Conservation (phyloP, 1,284 basidiomycete species). For the Ceratobasidium sp. region DNA sequence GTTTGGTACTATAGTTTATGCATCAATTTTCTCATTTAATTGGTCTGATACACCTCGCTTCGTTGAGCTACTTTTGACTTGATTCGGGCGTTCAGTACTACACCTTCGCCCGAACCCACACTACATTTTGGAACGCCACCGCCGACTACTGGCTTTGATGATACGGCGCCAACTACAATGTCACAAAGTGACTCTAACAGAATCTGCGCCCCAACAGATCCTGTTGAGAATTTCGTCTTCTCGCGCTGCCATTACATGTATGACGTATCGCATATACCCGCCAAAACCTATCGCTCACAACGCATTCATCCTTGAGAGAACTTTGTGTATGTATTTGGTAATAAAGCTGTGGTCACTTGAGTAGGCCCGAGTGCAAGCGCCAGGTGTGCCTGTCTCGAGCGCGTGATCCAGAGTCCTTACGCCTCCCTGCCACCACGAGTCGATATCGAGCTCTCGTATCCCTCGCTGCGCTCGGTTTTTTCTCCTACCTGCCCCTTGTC, state of each 20-base stretch:
- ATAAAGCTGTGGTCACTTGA: conserved; percentile 6
- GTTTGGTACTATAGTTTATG: no score
- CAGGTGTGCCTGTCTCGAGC: no score
- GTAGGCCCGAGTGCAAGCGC: no score
- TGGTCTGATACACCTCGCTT: no score
- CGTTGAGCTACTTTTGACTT: conserved; percentile 70
- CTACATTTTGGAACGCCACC: conserved; percentile 37
- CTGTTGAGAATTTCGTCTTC: background rate
- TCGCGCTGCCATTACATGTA: conserved; percentile 10
- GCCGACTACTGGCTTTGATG: background rate
- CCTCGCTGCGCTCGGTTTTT: no score
- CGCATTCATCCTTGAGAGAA: background rate
- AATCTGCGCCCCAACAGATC: background rate
- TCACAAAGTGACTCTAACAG: background rate
- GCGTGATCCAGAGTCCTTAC: no score
- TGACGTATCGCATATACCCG: conserved; percentile 25
- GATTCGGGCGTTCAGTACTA: conserved; percentile 41
- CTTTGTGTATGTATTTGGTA: conserved; percentile 18
- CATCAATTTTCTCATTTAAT: no score
- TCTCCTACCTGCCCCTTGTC: no score
- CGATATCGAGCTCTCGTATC: no score
- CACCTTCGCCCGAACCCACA: conserved; percentile 41
- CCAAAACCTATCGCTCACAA: background rate
- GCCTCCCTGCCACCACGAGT: no score
- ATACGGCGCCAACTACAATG: background rate